Evolutionary conservation across 495 filamentous ascomycete genomes (phyloP), one percentile per base, ranked within the genome.

Genomic region (Aspergillus conjunctus): DNA sequence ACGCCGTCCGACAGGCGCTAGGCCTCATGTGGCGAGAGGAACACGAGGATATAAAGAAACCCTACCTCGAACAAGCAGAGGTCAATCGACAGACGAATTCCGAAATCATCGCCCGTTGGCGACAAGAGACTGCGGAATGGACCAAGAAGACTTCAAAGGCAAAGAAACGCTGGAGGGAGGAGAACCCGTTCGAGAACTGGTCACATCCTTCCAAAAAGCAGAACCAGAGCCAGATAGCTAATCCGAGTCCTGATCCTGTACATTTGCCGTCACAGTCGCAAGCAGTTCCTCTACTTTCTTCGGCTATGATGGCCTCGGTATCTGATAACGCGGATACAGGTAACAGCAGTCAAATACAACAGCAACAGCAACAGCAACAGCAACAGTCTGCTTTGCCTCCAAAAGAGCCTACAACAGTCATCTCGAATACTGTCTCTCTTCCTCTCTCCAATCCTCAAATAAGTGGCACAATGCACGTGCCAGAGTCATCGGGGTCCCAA

Each of bases 21-120:
- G 90, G 92, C 17, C 85, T 87, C 66, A 92, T 92, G 90, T 98
- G 94, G 94, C 87, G 89, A 61, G 87, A 90, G 56, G 87, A 89
- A 0, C 65, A 78, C 4, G 81, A 82, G 9, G 89, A 87, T 34
- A 80, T 82, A 60, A 89, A 88, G 69, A 77, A 81, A 68, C 92
- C 91, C 26, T 97, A 90, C 65, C 75, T 91, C 56, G 87, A 90
- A 39, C 80, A 85, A 67, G 87, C 87, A 5, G 83, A 88, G 60
- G 81, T 78, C 17, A 85, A 89, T 60, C 91, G 90, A 60, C 78
- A 81, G 51, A 74, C 66, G 6, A 87, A 91, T 66, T 77, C 76
- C n/a, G 77, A 82, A 59, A 78, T 80, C 4, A 69, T 84, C 58
- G 82, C 77, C 20, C 74, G 74, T 22, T 95, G 83, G 74, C 85